Base-by-base conservation (phyloP, 768 basidiomycete genomes). In the Boletus subparvulus region DNA sequence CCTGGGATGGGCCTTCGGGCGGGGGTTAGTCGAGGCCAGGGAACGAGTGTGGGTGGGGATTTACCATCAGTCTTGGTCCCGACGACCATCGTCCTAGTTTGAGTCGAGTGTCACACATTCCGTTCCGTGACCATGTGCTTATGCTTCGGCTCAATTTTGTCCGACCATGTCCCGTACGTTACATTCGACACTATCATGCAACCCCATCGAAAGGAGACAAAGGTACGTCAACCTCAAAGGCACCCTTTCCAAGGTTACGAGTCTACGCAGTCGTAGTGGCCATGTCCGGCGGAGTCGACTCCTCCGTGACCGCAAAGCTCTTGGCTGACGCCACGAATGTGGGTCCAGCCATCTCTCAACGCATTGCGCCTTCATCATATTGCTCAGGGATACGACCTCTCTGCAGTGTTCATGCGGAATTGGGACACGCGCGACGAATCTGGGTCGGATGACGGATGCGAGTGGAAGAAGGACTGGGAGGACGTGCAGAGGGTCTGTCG, bases 241-340 rank as follows among this genome's bases (percentile, higher is more conserved):
- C 6, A 42, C 24, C 5, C 35, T 6, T 44, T 53, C 14, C 13
- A 35, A 43, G 13, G 16, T 46, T 30, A 41, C 41, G 21, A 53
- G 40, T 52, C 19, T 19, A 14, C 50, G 4, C 58, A 94, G 94
- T 98, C 46, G 83, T 91, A 7, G 83, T 96, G 9, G 93, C 90
- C 21, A 94, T 97, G 90, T 95, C 92, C 0, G 95, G 95, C 28
- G 95, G 95, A 4, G 94, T 98, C 13, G 95, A 98, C 69, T 96
- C 94, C 6, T 93, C 92, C 3, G 92, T 96, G 12, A 77, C 91
- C 2, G 91, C 94, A n/a, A 78, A 80, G 55, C 73, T 97, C 10
- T 75, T 97, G 21, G 77, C 86, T 14, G 80, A 87, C 43, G 1
- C 51, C 2, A 51, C 65, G 0, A 73, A 87, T 68, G 92, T 89